Evolutionary conservation across 805 yeast species (phyloP), one percentile per base, ranked within the genome.

Genomic region (Saccharomycopsis microspora): DNA sequence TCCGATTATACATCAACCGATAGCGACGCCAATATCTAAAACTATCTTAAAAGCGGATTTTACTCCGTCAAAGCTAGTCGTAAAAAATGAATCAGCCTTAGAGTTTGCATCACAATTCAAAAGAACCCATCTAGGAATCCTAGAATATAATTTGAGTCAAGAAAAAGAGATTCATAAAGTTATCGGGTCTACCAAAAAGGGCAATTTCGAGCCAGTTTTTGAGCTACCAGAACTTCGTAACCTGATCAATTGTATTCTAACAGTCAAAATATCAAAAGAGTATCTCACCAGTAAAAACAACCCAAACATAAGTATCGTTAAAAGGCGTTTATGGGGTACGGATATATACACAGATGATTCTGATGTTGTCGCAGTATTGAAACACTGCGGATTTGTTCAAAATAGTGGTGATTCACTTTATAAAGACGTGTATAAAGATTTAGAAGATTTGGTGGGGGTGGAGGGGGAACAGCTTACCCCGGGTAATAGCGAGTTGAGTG

Each of bases 301-400:
- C 34, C 50, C 50, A 5, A 49, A 49, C 39, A 35, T 46, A 19
- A 42, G 47, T 30, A 29, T 39, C 1, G 31, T 32, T 34, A 50
- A 41, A 32, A 38, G 53, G 40, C 35, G 32, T 28, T 35, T 88
- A 1, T 90, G 97, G 97, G 98, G 98, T 2, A 75, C 89, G 1
- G 95, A 89, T 41, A 69, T 93, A 0, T 93, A 90, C 63, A 85
- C 97, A 0, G 97, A 93, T 63, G 98, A 90, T 62, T 83, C 95
- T 1, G 96, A 90, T 61, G 66, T 89, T 2, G 70, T 90, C 36
- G 70, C 85, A 4, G 82, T 80, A 0, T 65, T 90, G 45, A 74
- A 77, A 53, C 97, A 93, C 57, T 67, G 79, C 52, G 96, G 96
- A 0, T 64, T 81, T 42, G 69, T 80, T 48, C 62, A 72, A 46